phyloP scores from a whole-genome alignment of 164 flowering plant genomes.

The Piper longum region DNA sequence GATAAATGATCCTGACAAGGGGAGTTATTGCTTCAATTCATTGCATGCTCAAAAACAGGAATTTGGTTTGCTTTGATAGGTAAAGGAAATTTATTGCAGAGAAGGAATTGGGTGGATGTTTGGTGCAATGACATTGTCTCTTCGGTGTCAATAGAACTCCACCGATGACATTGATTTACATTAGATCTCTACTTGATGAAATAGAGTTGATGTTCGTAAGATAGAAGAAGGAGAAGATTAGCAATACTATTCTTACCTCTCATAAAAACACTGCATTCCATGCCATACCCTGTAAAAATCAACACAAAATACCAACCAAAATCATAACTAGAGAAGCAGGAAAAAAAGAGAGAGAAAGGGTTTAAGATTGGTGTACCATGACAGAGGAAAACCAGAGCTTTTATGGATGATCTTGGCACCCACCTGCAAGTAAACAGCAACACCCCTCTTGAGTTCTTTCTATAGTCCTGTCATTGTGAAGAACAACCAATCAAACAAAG shows the following conservation, averaged over 20 bases:
- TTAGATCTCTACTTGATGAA: neutral
- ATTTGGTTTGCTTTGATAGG: neutral
- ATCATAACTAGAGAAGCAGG: neutral
- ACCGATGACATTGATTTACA: neutral
- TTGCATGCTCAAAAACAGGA: neutral
- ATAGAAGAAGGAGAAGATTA: neutral
- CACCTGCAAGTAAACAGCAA: too few relatives aligned
- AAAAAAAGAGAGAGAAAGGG: neutral
- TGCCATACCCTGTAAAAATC: slow-evolving; percentile 79
- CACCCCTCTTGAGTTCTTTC: too few relatives aligned
- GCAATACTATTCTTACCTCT: slow-evolving; percentile 35
- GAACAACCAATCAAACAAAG: too few relatives aligned
- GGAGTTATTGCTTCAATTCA: neutral
- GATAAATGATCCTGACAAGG: neutral
- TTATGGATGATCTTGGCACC: slow-evolving; percentile 34
- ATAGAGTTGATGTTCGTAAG: neutral
- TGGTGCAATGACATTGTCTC: neutral
- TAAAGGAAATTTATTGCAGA: neutral
- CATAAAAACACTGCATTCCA: slow-evolving; percentile 95
- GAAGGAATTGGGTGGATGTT: neutral
- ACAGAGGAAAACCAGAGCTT: slow-evolving; percentile 85
- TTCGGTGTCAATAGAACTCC: too few relatives aligned
- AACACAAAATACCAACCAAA: neutral
- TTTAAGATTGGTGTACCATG: slow-evolving; percentile 45
- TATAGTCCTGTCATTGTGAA: too few relatives aligned